These are phyloP conservation scores for Thelonectria olida DNA, from an alignment of 2,329 filamentous ascomycete genomes.

Conservation along the genomic window DNA sequence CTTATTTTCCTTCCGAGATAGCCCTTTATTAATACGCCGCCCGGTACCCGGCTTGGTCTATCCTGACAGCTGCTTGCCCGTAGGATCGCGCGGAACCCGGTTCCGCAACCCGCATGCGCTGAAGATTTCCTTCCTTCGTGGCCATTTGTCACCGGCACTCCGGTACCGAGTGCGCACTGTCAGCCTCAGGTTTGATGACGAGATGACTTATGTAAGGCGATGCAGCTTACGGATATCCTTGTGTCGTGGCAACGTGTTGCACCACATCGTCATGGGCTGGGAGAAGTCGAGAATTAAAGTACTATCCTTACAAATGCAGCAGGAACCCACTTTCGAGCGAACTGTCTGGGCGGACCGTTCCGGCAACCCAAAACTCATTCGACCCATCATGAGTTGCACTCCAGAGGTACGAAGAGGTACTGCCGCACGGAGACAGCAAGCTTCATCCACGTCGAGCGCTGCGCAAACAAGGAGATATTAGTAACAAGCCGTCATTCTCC, in stretches of 20 bases:
- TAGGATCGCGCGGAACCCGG: not conserved
- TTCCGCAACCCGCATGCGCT: not conserved
- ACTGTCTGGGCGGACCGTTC: not conserved
- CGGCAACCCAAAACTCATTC: not conserved
- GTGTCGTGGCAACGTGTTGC: not conserved
- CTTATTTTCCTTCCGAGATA: conserved; percentile 1
- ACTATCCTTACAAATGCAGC: not conserved
- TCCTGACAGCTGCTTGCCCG: not conserved
- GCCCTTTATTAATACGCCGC: not conserved
- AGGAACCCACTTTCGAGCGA: not conserved
- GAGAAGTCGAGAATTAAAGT: not conserved
- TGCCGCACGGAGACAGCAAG: not conserved
- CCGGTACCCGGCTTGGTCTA: conserved; percentile 8
- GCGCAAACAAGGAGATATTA: not conserved
- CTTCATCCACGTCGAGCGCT: not conserved
- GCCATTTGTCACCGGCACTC: conserved; percentile 4
- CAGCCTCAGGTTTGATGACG: not conserved
- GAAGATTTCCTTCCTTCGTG: not conserved
- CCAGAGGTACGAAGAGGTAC: no score
- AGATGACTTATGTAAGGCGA: not conserved
- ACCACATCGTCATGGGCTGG: not conserved
- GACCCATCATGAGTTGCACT: not conserved
- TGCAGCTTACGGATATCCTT: not conserved
- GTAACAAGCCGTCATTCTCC: not conserved
- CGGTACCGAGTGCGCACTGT: conserved; percentile 9